Evolutionary conservation across 2,329 filamentous ascomycete genomes (phyloP).

Genomic region (Alternaria longipes): DNA sequence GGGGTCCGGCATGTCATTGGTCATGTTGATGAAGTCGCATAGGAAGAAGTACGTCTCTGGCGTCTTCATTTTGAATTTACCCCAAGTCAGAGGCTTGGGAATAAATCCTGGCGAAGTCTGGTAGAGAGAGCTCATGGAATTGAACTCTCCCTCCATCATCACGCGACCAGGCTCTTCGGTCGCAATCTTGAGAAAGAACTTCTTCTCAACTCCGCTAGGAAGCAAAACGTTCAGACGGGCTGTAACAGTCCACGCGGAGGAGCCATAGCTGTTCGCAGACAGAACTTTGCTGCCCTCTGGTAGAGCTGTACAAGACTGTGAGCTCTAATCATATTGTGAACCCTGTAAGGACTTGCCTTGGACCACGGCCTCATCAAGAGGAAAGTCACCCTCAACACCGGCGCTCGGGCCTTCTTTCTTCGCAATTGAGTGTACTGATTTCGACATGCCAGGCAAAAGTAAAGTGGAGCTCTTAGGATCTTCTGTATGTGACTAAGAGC

Average conservation of each 20-base stretch:
- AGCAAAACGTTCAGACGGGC: not conserved
- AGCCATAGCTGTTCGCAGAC: not conserved
- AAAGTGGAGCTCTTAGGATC: no score
- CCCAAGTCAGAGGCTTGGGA: not conserved
- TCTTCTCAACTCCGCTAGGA: not conserved
- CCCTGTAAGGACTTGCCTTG: not conserved
- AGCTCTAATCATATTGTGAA: no score
- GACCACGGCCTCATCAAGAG: not conserved
- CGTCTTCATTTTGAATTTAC: not conserved
- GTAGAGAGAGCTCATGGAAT: not conserved
- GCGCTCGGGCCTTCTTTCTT: not conserved
- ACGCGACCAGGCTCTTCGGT: not conserved
- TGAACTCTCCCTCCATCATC: not conserved
- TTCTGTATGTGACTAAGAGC: accelerated
- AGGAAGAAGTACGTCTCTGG: not conserved
- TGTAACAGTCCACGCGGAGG: not conserved
- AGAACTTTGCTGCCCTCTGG: not conserved
- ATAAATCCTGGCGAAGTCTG: not conserved
- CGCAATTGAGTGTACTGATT: not conserved
- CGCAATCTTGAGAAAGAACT: not conserved
- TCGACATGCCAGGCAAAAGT: not conserved
- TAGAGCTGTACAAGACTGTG: not conserved
- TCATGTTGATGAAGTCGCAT: not conserved
- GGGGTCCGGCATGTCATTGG: not conserved
- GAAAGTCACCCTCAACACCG: not conserved